These are phyloP conservation scores for Cercospora berteroae DNA, from an alignment of 2,329 filamentous ascomycete genomes.

Conservation along the genomic window DNA sequence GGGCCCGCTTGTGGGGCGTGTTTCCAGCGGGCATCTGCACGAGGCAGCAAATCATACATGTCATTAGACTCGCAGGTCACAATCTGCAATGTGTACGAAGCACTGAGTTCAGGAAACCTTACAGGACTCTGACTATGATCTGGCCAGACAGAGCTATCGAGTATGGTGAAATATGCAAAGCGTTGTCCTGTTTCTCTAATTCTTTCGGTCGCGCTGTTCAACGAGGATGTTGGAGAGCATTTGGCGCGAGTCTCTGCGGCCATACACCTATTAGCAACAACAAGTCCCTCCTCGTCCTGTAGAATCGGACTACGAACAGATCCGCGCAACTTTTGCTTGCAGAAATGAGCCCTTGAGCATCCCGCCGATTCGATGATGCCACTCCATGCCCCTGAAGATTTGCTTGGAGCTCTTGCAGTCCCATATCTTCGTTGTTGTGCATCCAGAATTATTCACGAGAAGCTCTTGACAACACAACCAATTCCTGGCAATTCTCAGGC, in stretches of 20 bases:
- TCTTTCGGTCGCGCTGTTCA: not conserved
- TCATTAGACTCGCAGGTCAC: not conserved
- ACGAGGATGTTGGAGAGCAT: not conserved
- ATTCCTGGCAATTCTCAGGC: not conserved
- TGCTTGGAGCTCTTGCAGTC: not conserved
- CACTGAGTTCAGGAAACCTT: not conserved
- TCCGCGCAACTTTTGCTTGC: not conserved
- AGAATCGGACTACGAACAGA: not conserved
- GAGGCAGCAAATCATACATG: not conserved
- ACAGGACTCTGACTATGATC: not conserved
- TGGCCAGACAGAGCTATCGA: not conserved
- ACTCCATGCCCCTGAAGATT: not conserved
- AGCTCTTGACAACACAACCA: not conserved
- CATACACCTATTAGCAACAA: not conserved
- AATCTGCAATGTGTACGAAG: not conserved
- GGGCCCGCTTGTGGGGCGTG: not conserved
- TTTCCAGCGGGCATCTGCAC: not conserved
- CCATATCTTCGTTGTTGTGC: too few relatives aligned
- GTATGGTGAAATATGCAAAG: not conserved
- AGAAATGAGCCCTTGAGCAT: not conserved
- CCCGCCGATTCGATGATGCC: not conserved
- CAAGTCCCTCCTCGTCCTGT: not conserved
- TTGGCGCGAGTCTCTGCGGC: not conserved
- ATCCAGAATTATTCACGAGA: too few relatives aligned
- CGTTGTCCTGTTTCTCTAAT: not conserved